Conservation (phyloP, 192 early-diverging fungal species). For the Dissophora globulifera region DNA sequence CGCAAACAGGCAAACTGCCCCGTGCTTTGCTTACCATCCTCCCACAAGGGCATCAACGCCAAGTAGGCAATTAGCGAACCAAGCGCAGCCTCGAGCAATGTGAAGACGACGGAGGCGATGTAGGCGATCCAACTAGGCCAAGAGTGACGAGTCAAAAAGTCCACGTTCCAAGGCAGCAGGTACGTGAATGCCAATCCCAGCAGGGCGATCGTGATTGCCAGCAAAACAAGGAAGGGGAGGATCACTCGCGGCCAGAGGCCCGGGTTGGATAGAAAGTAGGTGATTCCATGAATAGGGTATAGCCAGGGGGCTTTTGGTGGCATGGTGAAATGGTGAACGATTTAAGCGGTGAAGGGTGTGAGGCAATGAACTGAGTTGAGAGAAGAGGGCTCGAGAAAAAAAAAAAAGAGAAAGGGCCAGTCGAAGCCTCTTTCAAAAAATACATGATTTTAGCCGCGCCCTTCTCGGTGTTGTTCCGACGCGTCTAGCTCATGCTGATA, state of each 20-base stretch:
- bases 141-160: slow-evolving; percentile 55
- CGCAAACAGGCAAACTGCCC: no score
- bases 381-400: no score
- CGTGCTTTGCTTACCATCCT: slow-evolving; percentile 55
- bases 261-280: slow-evolving; percentile 50
- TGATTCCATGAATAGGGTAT: slow-evolving; percentile 55
- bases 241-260: slow-evolving; percentile 46
- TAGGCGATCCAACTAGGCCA: slow-evolving; percentile 70
- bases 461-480: no score
- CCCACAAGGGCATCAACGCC: slow-evolving; percentile 65
- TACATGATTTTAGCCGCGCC: no score
- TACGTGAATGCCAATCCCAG: slow-evolving; percentile 57
- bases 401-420: no score
- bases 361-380: background rate
- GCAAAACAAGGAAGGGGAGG: slow-evolving; percentile 39
- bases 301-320: slow-evolving; percentile 25
- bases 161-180: slow-evolving; percentile 64
- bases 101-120: slow-evolving; percentile 58
- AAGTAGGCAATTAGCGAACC: slow-evolving; percentile 63
- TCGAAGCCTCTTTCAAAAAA: no score
- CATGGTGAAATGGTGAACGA: slow-evolving; percentile 4
- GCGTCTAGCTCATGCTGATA: no score
- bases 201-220: slow-evolving; percentile 33
- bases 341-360: background rate
- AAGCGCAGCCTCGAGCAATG: slow-evolving; percentile 63